Conservation (phyloP, 2,329 filamentous ascomycete species). For the Parascedosporium putredinis region DNA sequence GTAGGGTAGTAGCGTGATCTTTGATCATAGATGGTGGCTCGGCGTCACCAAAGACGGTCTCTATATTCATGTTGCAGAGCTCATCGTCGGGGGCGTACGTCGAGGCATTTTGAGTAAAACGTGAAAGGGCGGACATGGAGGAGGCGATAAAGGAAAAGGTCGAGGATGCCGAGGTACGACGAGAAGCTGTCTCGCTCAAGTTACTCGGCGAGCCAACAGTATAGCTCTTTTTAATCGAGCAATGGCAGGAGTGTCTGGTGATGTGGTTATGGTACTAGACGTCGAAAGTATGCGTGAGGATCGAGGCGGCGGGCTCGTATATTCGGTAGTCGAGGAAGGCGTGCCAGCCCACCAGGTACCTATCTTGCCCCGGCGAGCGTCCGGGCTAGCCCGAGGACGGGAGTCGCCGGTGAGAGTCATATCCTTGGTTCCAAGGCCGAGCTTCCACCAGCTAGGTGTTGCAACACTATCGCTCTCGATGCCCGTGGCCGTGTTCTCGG, state of each 20-base stretch:
- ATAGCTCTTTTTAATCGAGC: constrained; percentile 15
- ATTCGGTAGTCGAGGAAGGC: constrained; percentile 6
- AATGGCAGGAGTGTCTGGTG: constrained; percentile 14
- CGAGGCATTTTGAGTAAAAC: constrained; percentile 12
- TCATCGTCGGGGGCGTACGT: constrained; percentile 33
- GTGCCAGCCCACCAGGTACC: not conserved
- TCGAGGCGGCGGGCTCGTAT: constrained; percentile 3
- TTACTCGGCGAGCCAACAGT: constrained; percentile 17
- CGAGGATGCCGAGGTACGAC: constrained; percentile 15
- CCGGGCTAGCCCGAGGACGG: not conserved
- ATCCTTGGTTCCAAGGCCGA: constrained; percentile 18
- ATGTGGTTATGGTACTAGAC: constrained; percentile 1
- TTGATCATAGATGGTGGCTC: constrained; percentile 44
- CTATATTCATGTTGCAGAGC: constrained; percentile 44
- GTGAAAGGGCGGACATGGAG: constrained; percentile 28
- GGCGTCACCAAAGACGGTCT: constrained; percentile 29
- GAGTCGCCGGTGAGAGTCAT: constrained; percentile 22
- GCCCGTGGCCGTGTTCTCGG: not conserved
- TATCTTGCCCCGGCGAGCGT: not conserved
- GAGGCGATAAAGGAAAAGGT: constrained; percentile 37
- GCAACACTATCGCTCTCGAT: constrained; percentile 1
- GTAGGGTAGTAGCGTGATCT: constrained; percentile 42
- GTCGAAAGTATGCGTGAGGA: constrained; percentile 9
- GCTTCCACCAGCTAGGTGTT: constrained; percentile 18
- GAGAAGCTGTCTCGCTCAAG: constrained; percentile 3